Base-by-base conservation (phyloP, 371 early-diverging fungal genomes). In the Dentiscutata heterogama region DNA sequence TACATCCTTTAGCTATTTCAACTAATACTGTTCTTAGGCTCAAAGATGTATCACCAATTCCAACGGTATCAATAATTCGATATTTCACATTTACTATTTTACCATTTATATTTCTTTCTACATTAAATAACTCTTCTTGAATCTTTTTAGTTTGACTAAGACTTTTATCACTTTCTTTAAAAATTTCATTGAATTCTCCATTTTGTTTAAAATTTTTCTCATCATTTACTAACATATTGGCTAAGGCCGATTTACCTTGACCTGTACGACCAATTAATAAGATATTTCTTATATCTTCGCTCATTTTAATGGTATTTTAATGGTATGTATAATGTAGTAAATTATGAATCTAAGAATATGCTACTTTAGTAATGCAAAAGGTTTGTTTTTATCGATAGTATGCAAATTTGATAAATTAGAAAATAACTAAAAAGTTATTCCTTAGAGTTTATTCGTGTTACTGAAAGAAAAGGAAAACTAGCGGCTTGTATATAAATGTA, bases 221-320 rank as follows among this genome's bases (percentile, higher is more conserved):
- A 29, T 31, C 51, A 22, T 53, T 53, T 20, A 22, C n/a, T 31
- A 78, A 11, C 8, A 51, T 50, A 65, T 78, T 78, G 22, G 79
- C 67, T 50, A 78, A 50, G 5, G 79, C 50, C 10, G 79, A 78
- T 27, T 78, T 78, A 27, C 79, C 79, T 14, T 50, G 64, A 22
- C 79, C 79, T n/a, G 67, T 67, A 20, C 20, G 14, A 11, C 79
- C 79, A 18, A 78, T 78, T 78, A 78, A 27, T 51, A 78, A 31
- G 7, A 78, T 65, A 20, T 42, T 78, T 78, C 54, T 78, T 22
- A 61, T 63, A 61, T 61, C 16, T 63, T 46, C 46, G 1, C 46
- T 7, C 46, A 8, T 46, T 46, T 46, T 46, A 39, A 39, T 39
- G 6, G 39, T 39, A 39, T 46, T 46, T 7, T 46, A 46, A 2